Conservation (phyloP, 129 eudicot genomes). For the Lonicera japonica region DNA sequence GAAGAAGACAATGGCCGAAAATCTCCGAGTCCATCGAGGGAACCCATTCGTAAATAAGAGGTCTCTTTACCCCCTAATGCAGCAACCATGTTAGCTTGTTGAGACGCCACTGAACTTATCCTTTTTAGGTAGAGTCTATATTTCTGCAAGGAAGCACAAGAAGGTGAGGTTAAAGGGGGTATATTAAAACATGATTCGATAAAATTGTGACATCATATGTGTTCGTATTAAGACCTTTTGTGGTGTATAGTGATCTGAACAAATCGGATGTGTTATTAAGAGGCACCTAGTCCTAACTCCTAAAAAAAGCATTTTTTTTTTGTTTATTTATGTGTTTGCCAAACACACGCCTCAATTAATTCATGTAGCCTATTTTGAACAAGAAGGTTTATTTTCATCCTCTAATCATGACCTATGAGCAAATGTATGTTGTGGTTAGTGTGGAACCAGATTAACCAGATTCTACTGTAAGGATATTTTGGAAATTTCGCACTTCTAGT, state of each 20-base stretch:
- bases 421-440: too few relatives aligned
- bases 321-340: too few relatives aligned
- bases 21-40: slow-evolving; percentile 65
- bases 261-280: too few relatives aligned
- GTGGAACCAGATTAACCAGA: too few relatives aligned
- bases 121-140: slow-evolving; percentile 79
- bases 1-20: slow-evolving; percentile 47
- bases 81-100: slow-evolving; percentile 79
- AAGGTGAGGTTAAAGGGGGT: not conserved
- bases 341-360: too few relatives aligned
- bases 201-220: not conserved
- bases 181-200: not conserved
- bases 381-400: too few relatives aligned
- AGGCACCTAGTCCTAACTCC: too few relatives aligned
- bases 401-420: too few relatives aligned
- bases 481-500: too few relatives aligned
- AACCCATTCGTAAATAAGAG: slow-evolving; percentile 53
- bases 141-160: slow-evolving; percentile 39
- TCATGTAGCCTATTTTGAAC: too few relatives aligned
- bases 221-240: not conserved
- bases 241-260: not conserved
- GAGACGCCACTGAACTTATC: slow-evolving; percentile 34
- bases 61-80: slow-evolving; percentile 69
- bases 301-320: too few relatives aligned
- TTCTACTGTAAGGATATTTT: too few relatives aligned